phyloP scores from a whole-genome alignment of 352 stramenopile species.

The Phytophthora pseudosyringae region DNA sequence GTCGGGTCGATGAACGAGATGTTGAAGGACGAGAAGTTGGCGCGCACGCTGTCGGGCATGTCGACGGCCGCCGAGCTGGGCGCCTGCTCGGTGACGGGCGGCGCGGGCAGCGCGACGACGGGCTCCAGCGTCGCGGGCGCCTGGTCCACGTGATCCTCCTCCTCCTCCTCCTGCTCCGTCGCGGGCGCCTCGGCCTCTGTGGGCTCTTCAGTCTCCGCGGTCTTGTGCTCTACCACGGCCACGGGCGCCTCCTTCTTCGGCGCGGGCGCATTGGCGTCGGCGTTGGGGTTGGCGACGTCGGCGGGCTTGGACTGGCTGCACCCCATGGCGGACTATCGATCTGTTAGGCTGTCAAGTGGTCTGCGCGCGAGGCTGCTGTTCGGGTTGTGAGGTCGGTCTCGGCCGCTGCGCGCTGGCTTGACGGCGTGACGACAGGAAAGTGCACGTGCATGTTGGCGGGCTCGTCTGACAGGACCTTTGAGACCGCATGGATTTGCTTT shows the following conservation, averaged over 20 bases:
- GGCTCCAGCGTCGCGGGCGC: conserved; percentile 31
- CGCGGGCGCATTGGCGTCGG: conserved; percentile 1
- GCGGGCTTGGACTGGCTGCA: conserved; percentile 48
- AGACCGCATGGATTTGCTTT: background rate
- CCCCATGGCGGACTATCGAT: conserved; percentile 31
- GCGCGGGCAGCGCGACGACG: conserved; percentile 11
- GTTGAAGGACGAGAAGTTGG: conserved; percentile 60
- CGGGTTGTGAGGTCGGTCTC: conserved; percentile 6
- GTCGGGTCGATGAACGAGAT: conserved; percentile 64
- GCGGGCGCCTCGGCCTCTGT: background rate
- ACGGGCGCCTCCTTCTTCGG: conserved; percentile 21
- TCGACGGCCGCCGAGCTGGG: conserved; percentile 34
- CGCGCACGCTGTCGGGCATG: conserved; percentile 51
- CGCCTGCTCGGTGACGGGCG: conserved; percentile 22
- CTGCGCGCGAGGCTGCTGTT: conserved; percentile 14
- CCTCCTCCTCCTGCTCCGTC: conserved; percentile 11
- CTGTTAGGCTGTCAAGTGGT: background rate
- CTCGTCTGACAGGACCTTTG: conserved; percentile 2
- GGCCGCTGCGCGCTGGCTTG: conserved; percentile 5
- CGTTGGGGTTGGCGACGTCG: conserved; percentile 26
- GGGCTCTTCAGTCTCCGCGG: background rate
- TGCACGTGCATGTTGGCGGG: conserved; percentile 8
- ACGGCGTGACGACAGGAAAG: conserved; percentile 26
- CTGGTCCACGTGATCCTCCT: conserved; percentile 36
- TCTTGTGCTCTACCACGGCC: background rate